Evolutionary conservation across 768 basidiomycete species (phyloP), one percentile per base, ranked within the genome.

Genomic region (Amanita pseudoporphyria): DNA sequence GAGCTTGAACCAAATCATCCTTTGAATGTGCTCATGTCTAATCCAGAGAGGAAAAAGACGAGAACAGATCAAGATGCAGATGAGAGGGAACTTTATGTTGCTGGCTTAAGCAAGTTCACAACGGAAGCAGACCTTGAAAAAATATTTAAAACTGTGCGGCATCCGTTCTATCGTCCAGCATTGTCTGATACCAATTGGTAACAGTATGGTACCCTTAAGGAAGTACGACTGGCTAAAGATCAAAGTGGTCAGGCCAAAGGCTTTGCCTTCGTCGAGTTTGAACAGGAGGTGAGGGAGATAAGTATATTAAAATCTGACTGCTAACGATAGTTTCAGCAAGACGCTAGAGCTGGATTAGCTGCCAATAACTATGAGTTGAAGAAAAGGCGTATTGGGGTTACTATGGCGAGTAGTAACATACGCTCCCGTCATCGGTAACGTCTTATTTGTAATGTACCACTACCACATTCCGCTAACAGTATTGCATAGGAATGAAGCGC

Each of bases 181-280:
- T 22, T 43, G 4, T 26, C 4, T 12, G 9, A 22, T 47, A n/a
- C 45, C 37, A 10, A 47, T 54, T 14, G 14, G 26, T 36, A 39
- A 7, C 32, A 97, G 92, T 92, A 85, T 61, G 95, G 95, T 2
- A 58, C 69, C 3, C 63, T 98, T 56, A 91, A 88, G 62, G 84
- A 87, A 18, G 73, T 97, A 35, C 79, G 92, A 49, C 72, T 97
- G 61, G 79, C 81, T 1, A 67, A 77, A 45, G 89, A 92, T 52
- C 76, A 84, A 30, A 74, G 78, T 38, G 83, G 82, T 0, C 71
- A 77, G 43, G 74, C 73, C 26, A 92, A 81, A 61, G 94, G 96
- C 1, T 94, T 89, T 60, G 94, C 88, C 0, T 98, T 98, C 58
- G 71, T 98, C 28, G 93, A 97, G 60, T 98, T 88, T 59, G 84